Evolutionary conservation across 805 yeast species (phyloP).

Genomic region (Priceomyces castillae): DNA sequence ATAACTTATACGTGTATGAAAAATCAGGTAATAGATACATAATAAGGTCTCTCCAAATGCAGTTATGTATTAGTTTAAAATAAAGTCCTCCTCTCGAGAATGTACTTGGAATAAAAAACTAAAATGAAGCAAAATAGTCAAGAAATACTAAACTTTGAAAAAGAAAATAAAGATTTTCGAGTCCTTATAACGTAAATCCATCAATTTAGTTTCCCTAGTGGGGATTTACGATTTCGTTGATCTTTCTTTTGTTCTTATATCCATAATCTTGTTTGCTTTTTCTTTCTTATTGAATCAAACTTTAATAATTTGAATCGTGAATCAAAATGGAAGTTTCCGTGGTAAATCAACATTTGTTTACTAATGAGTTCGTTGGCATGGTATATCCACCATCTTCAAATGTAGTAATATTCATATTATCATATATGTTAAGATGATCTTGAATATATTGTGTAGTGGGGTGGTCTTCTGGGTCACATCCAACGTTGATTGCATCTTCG

Average conservation of each 20-base stretch:
- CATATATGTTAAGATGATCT: slow-evolving; percentile 65
- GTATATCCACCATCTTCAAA: slow-evolving; percentile 76
- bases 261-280: too few species aligned
- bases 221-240: too few species aligned
- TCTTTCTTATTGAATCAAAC: too few species aligned
- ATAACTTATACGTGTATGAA: not conserved
- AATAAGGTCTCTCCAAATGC: not conserved
- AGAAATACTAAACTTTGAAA: not conserved
- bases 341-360: slow-evolving; percentile 15
- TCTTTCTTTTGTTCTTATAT: too few species aligned
- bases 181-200: too few species aligned
- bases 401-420: slow-evolving; percentile 62
- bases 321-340: too few species aligned
- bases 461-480: slow-evolving; percentile 83
- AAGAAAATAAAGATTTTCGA: not conserved
- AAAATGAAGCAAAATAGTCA: not conserved
- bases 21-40: not conserved
- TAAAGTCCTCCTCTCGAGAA: not conserved
- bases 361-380: slow-evolving; percentile 38
- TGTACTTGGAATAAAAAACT: not conserved
- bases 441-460: slow-evolving; percentile 87
- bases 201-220: too few species aligned
- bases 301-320: too few species aligned
- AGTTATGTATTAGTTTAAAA: not conserved
- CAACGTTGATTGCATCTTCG: slow-evolving; percentile 49